Evolutionary conservation across 257 asterid species (phyloP), one percentile per base, ranked within the genome.

Genomic region (Salvia splendens): DNA sequence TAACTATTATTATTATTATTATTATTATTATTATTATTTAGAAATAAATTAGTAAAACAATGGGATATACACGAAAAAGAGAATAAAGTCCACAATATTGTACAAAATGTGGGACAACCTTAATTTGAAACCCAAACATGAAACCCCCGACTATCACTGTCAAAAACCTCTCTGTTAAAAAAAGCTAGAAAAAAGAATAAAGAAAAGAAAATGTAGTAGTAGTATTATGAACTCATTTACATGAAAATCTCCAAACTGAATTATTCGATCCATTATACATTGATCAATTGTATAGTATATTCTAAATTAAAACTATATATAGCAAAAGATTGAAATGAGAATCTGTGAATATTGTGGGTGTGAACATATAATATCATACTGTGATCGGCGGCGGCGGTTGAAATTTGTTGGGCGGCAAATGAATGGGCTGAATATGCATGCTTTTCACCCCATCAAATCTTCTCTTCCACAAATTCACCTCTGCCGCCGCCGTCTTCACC

Each of bases 391-490:
- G 81, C 20, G 81, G 84, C 42, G 77, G 80, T 12, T 45, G 77
- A 73, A 64, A 53, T 42, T 63, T 73, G 70, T 73, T 73, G 35
- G 53, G 63, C 10, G 80, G 81, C 46, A 71, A 65, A 59, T 78
- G 80, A 77, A 85, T 74, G 64, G 80, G 86, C 63, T 89, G 75
- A 47, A 89, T 84, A 74, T 87, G 77, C 73, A 92, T 74, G 54
- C 68, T 73, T 69, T 73, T 73, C 78, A 75, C 64, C 17, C 81
- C 89, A 61, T 82, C 78, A 38, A 77, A 78, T 75, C 98, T 84
- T 46, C 98, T 86, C 83, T 83, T 86, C 98, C 98, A 92, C 2
- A 92, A 65, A 74, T 78, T 89, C 43, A 70, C 82, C 80, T 83
- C 95, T 48, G 74, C 72, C 75, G 76, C 47, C 60, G 12, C 80